phyloP scores from a whole-genome alignment of 345 rosid genomes.

The Citrus hindsii region DNA sequence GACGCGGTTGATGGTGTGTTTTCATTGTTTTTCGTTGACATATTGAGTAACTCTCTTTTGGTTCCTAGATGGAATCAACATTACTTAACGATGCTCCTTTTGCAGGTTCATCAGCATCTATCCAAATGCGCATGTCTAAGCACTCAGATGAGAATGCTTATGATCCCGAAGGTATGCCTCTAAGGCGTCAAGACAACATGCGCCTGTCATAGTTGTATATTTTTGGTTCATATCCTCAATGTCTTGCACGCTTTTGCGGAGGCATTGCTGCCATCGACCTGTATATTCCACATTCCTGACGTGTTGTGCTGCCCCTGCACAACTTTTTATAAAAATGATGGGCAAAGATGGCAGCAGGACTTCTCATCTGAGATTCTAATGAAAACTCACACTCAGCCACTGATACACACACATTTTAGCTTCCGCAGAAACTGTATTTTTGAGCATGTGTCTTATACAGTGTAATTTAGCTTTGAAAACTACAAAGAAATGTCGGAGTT shows the following conservation, averaged over 20 bases:
- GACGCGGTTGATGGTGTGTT: constrained; percentile 70
- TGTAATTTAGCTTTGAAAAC: constrained; percentile 7
- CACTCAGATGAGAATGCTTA: constrained; percentile 38
- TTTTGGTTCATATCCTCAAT: constrained; percentile 10
- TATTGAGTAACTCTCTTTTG: background rate
- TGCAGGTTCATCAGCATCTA: constrained; percentile 46
- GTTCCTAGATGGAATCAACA: constrained; percentile 10
- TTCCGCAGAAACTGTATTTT: constrained; percentile 4
- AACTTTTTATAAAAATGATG: constrained; percentile 6
- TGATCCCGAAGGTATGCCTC: constrained; percentile 57
- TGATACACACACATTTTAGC: background rate
- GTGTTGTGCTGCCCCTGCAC: background rate
- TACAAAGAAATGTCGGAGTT: background rate
- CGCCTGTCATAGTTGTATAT: constrained; percentile 29
- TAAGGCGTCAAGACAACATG: constrained; percentile 44
- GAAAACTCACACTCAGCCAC: background rate
- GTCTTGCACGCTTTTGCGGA: constrained; percentile 13
- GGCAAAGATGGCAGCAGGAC: constrained; percentile 1
- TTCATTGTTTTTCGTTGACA: background rate
- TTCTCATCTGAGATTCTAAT: background rate
- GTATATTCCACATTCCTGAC: constrained; percentile 18
- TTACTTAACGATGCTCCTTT: constrained; percentile 10
- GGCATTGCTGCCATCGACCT: constrained; percentile 18
- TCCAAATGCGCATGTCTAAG: constrained; percentile 37
- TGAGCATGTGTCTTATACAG: background rate